Evolutionary conservation across 2,329 filamentous ascomycete genomes (phyloP), one percentile per base, ranked within the genome.

Genomic region (Diplodia sapinea): DNA sequence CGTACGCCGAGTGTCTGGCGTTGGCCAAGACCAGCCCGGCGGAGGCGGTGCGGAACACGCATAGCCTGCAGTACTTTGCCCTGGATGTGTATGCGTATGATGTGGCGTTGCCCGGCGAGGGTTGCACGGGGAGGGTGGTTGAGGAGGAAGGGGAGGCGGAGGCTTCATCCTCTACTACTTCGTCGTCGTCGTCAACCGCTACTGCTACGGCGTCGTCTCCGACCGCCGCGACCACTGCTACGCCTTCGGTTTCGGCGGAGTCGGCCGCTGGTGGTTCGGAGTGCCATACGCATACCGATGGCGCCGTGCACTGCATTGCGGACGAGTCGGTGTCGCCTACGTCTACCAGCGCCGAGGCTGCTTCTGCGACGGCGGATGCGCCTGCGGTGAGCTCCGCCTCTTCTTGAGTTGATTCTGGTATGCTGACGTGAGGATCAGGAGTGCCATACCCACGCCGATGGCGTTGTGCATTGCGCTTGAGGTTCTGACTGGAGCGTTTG

Each of bases 31-130:
- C 83, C 8, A 82, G 85, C 8, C 77, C 80, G 4, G 81, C 82
- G 31, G 80, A 83, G 2, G 78, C 83, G 5, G 84, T 81, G 3
- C 79, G 83, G 33, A 88, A 91, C 77, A 88, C 85, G 38, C 84
- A 90, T 70, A 83, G 85, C 0, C 80, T 91, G 51, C 87, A 90
- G 77, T 89, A 88, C 76, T 91, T 92, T 74, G 89, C 89, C 4
- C 83, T 90, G 7, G 88, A 91, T 68, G 87, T 82, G 1, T 91
- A 89, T 75, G 88, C 88, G 0, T 87, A 84, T 70, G 88, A 91
- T 69, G 82, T 91, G 72, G 86, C 86, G 8, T 80, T 86, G 5
- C 88, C 88, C 0, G 88, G 88, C 0, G 81, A 84, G 33, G 89
- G 89, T 0, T 91, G 89, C 74, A 75, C 84, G 0, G 88, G 88